Conservation (phyloP, 495 filamentous ascomycete genomes). For the Podospora didyma region DNA sequence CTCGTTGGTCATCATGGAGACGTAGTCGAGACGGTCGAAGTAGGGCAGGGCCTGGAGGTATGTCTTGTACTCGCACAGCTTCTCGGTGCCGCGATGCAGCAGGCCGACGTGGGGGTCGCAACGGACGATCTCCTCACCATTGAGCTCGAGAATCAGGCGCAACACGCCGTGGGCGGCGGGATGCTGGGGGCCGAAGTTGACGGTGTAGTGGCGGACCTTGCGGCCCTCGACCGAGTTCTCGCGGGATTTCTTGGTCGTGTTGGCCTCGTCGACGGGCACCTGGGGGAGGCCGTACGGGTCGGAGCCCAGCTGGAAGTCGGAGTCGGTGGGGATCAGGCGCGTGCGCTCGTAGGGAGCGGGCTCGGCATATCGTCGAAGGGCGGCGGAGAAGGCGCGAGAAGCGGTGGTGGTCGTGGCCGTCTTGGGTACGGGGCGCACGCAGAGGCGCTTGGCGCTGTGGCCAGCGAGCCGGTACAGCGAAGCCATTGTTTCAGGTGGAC, state of each 20-base stretch:
- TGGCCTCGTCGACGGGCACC: neutral
- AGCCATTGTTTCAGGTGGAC: slow-evolving; percentile 31
- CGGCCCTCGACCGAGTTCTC: slow-evolving; percentile 53
- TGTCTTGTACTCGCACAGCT: slow-evolving; percentile 99
- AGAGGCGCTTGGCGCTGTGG: slow-evolving; percentile 53
- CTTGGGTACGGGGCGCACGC: slow-evolving; percentile 30
- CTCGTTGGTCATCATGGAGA: slow-evolving; percentile 99
- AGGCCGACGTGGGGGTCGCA: slow-evolving; percentile 96
- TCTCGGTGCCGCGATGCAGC: slow-evolving; percentile 96
- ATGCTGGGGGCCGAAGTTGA: slow-evolving; percentile 99
- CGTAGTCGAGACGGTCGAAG: slow-evolving; percentile 98
- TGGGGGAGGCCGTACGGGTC: slow-evolving; percentile 36
- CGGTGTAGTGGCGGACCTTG: slow-evolving; percentile 97
- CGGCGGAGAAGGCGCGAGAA: slow-evolving; percentile 56
- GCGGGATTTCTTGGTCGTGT: slow-evolving; percentile 47
- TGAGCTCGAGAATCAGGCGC: slow-evolving; percentile 94
- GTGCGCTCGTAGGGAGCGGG: slow-evolving; percentile 56
- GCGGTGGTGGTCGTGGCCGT: slow-evolving; percentile 8
- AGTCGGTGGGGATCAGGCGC: slow-evolving; percentile 62
- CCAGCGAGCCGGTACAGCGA: slow-evolving; percentile 52
- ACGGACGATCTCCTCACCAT: slow-evolving; percentile 95
- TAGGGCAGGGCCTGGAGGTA: slow-evolving; percentile 98
- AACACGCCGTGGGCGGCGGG: slow-evolving; percentile 98
- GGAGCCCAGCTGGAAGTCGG: slow-evolving; percentile 52
- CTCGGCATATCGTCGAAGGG: slow-evolving; percentile 59